These are phyloP conservation scores for Gracilaria caudata DNA, from an alignment of 23 red algal genomes.

Conservation along the genomic window DNA sequence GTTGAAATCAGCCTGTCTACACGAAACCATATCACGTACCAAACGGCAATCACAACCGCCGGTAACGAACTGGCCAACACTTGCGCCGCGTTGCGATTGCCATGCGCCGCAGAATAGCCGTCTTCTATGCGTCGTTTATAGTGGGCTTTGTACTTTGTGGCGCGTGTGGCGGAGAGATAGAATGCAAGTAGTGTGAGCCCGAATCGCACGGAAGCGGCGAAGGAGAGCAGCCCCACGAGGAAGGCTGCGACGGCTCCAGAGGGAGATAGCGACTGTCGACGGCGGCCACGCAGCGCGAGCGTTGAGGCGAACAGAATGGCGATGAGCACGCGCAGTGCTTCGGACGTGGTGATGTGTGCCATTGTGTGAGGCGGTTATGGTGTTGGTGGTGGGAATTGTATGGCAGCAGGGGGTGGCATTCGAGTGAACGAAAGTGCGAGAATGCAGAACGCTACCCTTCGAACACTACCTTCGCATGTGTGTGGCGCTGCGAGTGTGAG, in stretches of 20 bases:
- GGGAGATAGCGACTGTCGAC: slow-evolving; percentile 26
- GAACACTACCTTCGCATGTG: no score
- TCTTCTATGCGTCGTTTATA: slow-evolving; percentile 35
- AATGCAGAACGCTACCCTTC: no score
- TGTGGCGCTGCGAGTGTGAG: no score
- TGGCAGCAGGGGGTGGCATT: no score
- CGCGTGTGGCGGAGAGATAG: slow-evolving; percentile 49
- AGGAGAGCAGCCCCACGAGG: slow-evolving; percentile 45
- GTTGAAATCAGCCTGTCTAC: slow-evolving; percentile 14
- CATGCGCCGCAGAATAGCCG: neutral
- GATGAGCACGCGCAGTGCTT: slow-evolving; percentile 10
- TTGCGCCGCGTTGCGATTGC: slow-evolving; percentile 43
- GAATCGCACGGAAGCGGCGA: slow-evolving; percentile 47
- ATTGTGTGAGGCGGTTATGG: neutral
- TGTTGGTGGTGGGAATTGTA: neutral
- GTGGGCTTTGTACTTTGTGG: slow-evolving; percentile 42
- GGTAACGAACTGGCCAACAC: slow-evolving; percentile 52
- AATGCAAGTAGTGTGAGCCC: slow-evolving; percentile 56
- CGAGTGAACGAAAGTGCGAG: no score
- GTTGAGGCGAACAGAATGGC: slow-evolving; percentile 27
- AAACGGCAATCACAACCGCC: slow-evolving; percentile 25
- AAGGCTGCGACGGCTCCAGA: slow-evolving; percentile 55
- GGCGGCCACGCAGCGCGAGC: slow-evolving; percentile 38
- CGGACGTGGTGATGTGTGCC: neutral
- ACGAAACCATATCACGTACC: slow-evolving; percentile 29